phyloP scores from a whole-genome alignment of 2,329 filamentous ascomycete species.

The Onygenales sp. region DNA sequence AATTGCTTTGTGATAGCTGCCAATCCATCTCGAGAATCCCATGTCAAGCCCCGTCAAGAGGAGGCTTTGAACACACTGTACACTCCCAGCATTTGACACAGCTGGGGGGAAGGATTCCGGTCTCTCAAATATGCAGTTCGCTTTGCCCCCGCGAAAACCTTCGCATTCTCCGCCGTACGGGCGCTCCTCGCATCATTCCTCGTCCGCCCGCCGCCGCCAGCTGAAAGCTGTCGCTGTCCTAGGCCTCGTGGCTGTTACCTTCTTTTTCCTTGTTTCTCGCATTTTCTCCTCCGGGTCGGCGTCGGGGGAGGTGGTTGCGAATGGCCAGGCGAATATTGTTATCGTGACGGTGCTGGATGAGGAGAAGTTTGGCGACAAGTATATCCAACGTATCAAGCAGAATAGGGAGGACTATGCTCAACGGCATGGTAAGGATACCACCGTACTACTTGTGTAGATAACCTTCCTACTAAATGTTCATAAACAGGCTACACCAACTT shows the following conservation, averaged over 20 bases:
- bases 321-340: constrained; percentile 47
- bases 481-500: constrained; percentile 71
- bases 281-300: constrained; percentile 18
- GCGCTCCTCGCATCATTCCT: constrained; percentile 32
- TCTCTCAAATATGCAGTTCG: constrained; percentile 64
- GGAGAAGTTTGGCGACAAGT: constrained; percentile 52
- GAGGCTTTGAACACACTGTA: background rate
- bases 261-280: constrained; percentile 53
- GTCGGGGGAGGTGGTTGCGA: constrained; percentile 21
- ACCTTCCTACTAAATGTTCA: constrained; percentile 4
- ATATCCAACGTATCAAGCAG: constrained; percentile 63
- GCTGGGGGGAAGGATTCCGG: background rate
- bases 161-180: constrained; percentile 65
- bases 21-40: background rate
- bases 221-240: constrained; percentile 50
- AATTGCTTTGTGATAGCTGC: too few species aligned
- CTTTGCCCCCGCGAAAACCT: constrained; percentile 75
- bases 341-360: constrained; percentile 79
- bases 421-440: constrained; percentile 58
- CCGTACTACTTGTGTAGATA: background rate
- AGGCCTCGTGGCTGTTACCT: constrained; percentile 44
- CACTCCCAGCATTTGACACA: background rate
- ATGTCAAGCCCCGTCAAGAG: background rate
- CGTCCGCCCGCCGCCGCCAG: constrained; percentile 49
- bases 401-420: constrained; percentile 80